Percentiles rank a stretch among this genome's conserved stretches.
Conservation (phyloP, 2,329 filamentous ascomycete genomes). For the Colletotrichum godetiae region DNA sequence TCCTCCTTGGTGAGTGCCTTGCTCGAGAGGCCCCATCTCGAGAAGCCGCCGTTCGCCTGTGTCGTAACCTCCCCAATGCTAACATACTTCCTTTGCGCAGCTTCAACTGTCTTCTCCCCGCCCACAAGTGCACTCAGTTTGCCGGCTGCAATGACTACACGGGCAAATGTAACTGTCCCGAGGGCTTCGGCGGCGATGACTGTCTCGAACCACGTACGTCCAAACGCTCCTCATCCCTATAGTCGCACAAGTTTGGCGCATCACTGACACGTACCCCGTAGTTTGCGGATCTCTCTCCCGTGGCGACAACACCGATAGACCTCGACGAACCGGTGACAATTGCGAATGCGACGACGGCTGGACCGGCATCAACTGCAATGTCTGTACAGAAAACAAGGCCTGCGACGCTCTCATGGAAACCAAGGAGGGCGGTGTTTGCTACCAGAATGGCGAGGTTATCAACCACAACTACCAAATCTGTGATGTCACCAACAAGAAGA, state of each 20-base stretch:
- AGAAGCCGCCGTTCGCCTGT: background rate
- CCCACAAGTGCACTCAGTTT: constrained; percentile 91
- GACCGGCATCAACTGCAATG: constrained; percentile 97
- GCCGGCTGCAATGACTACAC: constrained; percentile 89
- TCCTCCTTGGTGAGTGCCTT: constrained; percentile 74
- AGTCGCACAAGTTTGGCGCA: constrained; percentile 13
- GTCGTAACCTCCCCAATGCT: constrained; percentile 28
- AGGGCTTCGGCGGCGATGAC: constrained; percentile 94
- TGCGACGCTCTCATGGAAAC: constrained; percentile 91
- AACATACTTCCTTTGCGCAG: constrained; percentile 58
- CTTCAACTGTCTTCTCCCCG: constrained; percentile 97
- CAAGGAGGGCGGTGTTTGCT: constrained; percentile 86
- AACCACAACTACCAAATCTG: constrained; percentile 98
- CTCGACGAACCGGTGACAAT: constrained; percentile 71
- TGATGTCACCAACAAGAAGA: constrained; percentile 96
- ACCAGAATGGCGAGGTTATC: constrained; percentile 88
- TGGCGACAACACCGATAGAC: constrained; percentile 83
- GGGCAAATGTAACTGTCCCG: constrained; percentile 91
- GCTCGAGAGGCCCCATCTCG: constrained; percentile 13
- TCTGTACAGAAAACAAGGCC: constrained; percentile 85
- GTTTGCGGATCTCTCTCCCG: constrained; percentile 90
- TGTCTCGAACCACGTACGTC: constrained; percentile 81
- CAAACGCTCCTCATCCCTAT: background rate
- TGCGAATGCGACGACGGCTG: constrained; percentile 95
- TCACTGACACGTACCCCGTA: constrained; percentile 41